Evolutionary conservation across 2,329 filamentous ascomycete species (phyloP), one percentile per base, ranked within the genome.

Genomic region (Aspergillus transmontanensis): DNA sequence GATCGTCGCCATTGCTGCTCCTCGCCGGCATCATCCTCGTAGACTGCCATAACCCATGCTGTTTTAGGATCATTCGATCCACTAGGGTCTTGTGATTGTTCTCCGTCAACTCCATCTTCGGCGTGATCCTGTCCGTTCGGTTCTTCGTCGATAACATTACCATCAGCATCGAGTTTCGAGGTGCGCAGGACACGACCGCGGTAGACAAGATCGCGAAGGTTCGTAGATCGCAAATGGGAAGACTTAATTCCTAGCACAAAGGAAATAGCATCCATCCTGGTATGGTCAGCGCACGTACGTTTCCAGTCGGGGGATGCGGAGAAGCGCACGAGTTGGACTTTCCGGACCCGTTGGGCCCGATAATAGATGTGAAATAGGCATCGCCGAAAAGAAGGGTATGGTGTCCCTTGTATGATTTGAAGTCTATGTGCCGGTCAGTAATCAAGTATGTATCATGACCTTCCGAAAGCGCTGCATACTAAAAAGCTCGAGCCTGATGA

Each of bases 321-420:
- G 36, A 36, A 55, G 83, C 89, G 76, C 81, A 94, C 92, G 94
- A 97, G 79, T 99, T 99, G 23, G 95, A 99, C 80, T 99, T 99
- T 68, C 95, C 95, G 41, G 95, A 98, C 83, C 95, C 95, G 94
- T 99, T 99, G 77, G 95, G 95, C 6, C 96, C 95, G 75, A 99
- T 98, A 75, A 99, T 97, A 48, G 95, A 99, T 57, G 95, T 99
- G 80, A 99, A 99, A 81, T 97, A 98, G 2, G 94, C 96, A 82
- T 99, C 94, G 74, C 94, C 94, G 73, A 99, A 97, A 59, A 97
- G 87, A 51, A 99, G 88, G 64, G 88, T 90, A 82, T 99, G 95
- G 73, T 97, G 94, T 63, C 94, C 95, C 80, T 97, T 97, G 84
- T 99, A 99, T 72, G 95, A 98, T 83, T 99, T 99, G 88, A 99